Percentiles rank a stretch among this genome's conserved stretches.
These are phyloP conservation scores for Elongisporangium undulatum DNA, from an alignment of 352 stramenopile genomes.

Conservation along the genomic window DNA sequence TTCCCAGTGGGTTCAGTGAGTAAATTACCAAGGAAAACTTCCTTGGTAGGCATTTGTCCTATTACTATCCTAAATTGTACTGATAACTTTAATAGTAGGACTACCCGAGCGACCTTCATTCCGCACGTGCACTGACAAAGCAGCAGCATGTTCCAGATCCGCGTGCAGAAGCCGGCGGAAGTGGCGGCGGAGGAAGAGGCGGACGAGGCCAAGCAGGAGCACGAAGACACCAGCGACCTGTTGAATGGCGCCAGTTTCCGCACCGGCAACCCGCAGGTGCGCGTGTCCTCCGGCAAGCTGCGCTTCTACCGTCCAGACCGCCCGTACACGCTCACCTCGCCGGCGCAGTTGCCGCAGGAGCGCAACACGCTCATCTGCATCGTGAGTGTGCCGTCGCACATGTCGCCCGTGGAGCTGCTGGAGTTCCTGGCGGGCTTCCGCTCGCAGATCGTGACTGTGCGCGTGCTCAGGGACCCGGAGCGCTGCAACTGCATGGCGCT, in stretches of 20 bases:
- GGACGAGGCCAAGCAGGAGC: conserved; percentile 29
- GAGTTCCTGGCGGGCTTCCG: conserved; percentile 79
- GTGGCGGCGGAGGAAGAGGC: conserved; percentile 3
- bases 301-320: conserved; percentile 79
- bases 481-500: conserved; percentile 84
- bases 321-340: conserved; percentile 22
- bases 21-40: neutral
- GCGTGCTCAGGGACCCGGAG: conserved; percentile 77
- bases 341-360: conserved; percentile 42
- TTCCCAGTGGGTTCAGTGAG: neutral
- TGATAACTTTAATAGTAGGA: too few relatives aligned
- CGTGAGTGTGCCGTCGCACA: conserved; percentile 79
- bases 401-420: conserved; percentile 81
- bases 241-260: conserved; percentile 51
- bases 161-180: conserved; percentile 38
- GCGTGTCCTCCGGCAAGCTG: conserved; percentile 68
- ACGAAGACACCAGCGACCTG: conserved; percentile 27
- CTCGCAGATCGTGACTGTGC: conserved; percentile 67
- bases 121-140: neutral
- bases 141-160: conserved; percentile 78
- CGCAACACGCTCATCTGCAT: conserved; percentile 78
- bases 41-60: too few relatives aligned
- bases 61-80: too few relatives aligned
- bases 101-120: neutral
- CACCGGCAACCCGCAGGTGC: conserved; percentile 75